phyloP scores from a whole-genome alignment of 345 rosid genomes.

The Salix caprea region DNA sequence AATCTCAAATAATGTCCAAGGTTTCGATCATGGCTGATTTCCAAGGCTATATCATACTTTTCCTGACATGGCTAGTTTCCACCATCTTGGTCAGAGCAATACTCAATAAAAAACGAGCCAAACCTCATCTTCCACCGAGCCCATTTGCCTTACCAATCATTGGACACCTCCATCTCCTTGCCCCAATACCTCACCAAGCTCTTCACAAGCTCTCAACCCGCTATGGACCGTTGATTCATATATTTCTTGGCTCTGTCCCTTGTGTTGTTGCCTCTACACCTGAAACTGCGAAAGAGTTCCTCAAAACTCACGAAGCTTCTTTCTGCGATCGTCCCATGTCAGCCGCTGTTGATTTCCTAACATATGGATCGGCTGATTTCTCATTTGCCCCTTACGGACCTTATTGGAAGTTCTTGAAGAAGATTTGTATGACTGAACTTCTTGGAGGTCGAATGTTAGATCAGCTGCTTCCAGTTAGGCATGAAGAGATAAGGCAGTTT shows the following conservation, averaged over 20 bases:
- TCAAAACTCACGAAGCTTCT: slow-evolving; percentile 56
- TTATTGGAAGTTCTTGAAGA: slow-evolving; percentile 68
- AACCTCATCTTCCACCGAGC: slow-evolving; percentile 39
- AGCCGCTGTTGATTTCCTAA: slow-evolving; percentile 41
- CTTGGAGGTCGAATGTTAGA: slow-evolving; percentile 39
- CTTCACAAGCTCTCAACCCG: slow-evolving; percentile 49
- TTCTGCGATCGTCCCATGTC: slow-evolving; percentile 38
- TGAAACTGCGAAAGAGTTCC: slow-evolving; percentile 52
- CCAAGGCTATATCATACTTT: slow-evolving; percentile 31
- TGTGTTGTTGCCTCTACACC: slow-evolving; percentile 57
- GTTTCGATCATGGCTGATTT: slow-evolving; percentile 24
- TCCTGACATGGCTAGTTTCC: slow-evolving; percentile 39
- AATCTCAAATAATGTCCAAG: background rate
- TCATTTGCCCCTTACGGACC: slow-evolving; percentile 50
- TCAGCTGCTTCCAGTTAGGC: slow-evolving; percentile 33
- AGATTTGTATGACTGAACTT: slow-evolving; percentile 46
- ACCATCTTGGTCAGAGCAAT: slow-evolving; percentile 26
- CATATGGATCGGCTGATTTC: slow-evolving; percentile 53
- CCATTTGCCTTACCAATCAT: slow-evolving; percentile 51
- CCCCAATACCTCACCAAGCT: slow-evolving; percentile 57
- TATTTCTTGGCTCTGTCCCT: slow-evolving; percentile 50
- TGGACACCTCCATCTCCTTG: slow-evolving; percentile 60
- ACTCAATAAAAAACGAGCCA: slow-evolving; percentile 13
- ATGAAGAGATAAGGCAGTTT: slow-evolving; percentile 35
- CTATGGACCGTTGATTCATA: slow-evolving; percentile 53